Evolutionary conservation across 768 basidiomycete genomes (phyloP).

Genomic region (Infundibulicybe gibba): DNA sequence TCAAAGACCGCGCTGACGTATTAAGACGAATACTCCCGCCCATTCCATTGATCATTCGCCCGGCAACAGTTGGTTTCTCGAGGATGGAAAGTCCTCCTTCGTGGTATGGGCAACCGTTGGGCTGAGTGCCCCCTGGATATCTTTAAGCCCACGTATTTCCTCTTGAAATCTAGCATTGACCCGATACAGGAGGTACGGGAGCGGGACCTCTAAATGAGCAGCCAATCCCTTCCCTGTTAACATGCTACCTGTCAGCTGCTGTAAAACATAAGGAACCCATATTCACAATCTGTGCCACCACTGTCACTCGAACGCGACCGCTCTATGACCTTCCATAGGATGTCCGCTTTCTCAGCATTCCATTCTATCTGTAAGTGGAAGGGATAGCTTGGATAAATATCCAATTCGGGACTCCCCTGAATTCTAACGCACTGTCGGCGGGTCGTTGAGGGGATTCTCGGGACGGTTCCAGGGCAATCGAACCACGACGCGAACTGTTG

Average conservation of each 20-base stretch:
- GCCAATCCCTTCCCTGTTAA: slow-evolving; percentile 83
- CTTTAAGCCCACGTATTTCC: slow-evolving; percentile 76
- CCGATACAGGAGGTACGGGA: slow-evolving; percentile 82
- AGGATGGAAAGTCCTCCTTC: slow-evolving; percentile 17
- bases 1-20: slow-evolving; percentile 40
- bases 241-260: slow-evolving; percentile 3
- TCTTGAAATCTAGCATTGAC: slow-evolving; percentile 84
- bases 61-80: slow-evolving; percentile 25
- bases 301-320: slow-evolving; percentile 70
- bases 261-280: slow-evolving; percentile 3
- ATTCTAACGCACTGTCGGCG: slow-evolving; percentile 55
- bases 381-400: slow-evolving; percentile 3
- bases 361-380: slow-evolving; percentile 66
- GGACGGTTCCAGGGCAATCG: slow-evolving; percentile 78
- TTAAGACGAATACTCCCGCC: slow-evolving; percentile 30
- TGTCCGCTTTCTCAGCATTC: slow-evolving; percentile 79
- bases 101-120: slow-evolving; percentile 38
- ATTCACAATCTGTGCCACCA: slow-evolving; percentile 77
- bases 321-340: slow-evolving; percentile 86
- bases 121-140: slow-evolving; percentile 60
- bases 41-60: slow-evolving; percentile 25
- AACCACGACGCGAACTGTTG: slow-evolving; percentile 66
- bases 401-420: neutral
- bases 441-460: slow-evolving; percentile 61
- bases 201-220: slow-evolving; percentile 71